Conservation (phyloP, 257 asterid genomes). For the Cordia subcordata region DNA sequence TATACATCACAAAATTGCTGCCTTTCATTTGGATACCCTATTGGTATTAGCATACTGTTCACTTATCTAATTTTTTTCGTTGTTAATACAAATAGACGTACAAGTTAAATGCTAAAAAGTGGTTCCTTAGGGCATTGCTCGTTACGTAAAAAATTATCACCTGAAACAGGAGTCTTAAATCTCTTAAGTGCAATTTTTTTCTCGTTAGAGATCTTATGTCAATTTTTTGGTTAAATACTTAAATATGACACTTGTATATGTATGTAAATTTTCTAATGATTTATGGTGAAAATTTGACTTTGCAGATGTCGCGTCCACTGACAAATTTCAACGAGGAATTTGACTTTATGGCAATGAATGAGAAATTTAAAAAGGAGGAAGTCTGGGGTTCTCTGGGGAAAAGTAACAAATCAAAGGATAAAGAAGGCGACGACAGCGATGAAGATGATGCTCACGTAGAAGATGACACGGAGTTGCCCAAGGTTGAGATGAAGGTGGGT, state of each 20-base stretch:
- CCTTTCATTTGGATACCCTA: too few species aligned
- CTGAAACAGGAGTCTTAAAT: too few species aligned
- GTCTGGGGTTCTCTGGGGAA: conserved; percentile 99
- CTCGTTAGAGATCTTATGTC: background rate
- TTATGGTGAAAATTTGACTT: conserved; percentile 1
- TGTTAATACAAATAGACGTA: background rate
- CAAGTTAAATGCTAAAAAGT: background rate
- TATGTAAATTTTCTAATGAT: background rate
- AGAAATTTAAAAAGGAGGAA: conserved; percentile 91
- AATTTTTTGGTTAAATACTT: too few species aligned
- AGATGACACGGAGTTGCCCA: conserved; percentile 47
- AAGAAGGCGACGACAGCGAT: conserved; percentile 52
- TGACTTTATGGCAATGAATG: conserved; percentile 96
- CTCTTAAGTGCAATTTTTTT: too few species aligned
- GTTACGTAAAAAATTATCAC: too few species aligned
- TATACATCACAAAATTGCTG: too few species aligned
- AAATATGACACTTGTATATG: too few species aligned
- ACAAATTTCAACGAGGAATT: conserved; percentile 85
- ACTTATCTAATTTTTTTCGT: background rate
- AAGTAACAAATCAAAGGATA: conserved; percentile 51
- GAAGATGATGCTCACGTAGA: conserved; percentile 52
- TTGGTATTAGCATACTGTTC: too few species aligned
- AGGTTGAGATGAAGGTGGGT: conserved; percentile 56
- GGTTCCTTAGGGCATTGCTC: background rate
- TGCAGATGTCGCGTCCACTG: conserved; percentile 59